Conservation (phyloP, 2,329 filamentous ascomycete species). For the Talaromyces sp. region DNA sequence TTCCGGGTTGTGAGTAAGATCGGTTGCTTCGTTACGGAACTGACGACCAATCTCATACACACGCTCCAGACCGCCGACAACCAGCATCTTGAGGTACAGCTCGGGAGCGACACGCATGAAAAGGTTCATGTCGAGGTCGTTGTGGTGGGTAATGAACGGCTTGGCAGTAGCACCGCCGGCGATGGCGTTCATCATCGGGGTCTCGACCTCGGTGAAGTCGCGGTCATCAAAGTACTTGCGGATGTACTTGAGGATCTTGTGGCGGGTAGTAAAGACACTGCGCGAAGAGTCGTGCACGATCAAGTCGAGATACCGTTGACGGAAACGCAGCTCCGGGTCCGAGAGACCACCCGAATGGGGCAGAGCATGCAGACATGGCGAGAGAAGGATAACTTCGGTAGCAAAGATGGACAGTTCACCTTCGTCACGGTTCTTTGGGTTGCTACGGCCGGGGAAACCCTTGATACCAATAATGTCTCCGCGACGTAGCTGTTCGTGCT, state of each 20-base stretch:
- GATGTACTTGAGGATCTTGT: conserved; percentile 85
- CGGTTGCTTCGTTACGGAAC: conserved; percentile 90
- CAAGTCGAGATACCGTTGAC: conserved; percentile 89
- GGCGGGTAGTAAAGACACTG: conserved; percentile 76
- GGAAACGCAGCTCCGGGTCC: conserved; percentile 88
- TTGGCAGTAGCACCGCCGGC: conserved; percentile 93
- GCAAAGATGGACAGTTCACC: conserved; percentile 95
- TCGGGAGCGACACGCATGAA: conserved; percentile 95
- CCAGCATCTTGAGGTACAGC: conserved; percentile 91
- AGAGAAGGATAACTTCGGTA: conserved; percentile 75
- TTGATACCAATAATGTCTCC: conserved; percentile 90
- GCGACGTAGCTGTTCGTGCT: conserved; percentile 83
- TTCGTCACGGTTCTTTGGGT: conserved; percentile 80
- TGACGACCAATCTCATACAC: conserved; percentile 95
- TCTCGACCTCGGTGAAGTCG: conserved; percentile 92
- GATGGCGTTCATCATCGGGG: conserved; percentile 94
- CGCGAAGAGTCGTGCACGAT: conserved; percentile 92
- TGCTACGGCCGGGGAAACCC: conserved; percentile 78
- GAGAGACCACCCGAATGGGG: conserved; percentile 94
- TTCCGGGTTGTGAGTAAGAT: conserved; percentile 94
- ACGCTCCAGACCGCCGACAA: conserved; percentile 88
- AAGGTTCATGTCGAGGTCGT: conserved; percentile 90
- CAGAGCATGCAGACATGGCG: conserved; percentile 86
- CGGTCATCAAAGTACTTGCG: conserved; percentile 82
- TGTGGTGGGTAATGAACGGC: conserved; percentile 94